phyloP scores from a whole-genome alignment of 352 stramenopile species.

The Globisporangium radiosum region DNA sequence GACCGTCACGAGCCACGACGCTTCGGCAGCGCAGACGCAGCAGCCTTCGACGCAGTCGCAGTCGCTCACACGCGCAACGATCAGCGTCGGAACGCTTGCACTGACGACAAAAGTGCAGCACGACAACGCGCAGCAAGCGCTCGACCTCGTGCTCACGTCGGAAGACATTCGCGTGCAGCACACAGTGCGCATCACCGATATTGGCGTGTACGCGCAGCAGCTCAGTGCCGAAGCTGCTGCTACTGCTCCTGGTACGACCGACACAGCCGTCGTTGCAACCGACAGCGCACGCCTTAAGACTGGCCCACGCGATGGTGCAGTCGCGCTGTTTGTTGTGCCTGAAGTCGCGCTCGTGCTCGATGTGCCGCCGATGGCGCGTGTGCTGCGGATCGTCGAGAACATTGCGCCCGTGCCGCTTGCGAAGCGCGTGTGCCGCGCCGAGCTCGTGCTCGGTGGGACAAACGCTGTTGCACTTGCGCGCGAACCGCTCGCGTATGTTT shows the following conservation, averaged over 20 bases:
- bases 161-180: slow-evolving; percentile 45
- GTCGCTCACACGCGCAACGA: slow-evolving; percentile 28
- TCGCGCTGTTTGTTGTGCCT: slow-evolving; percentile 30
- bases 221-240: slow-evolving; percentile 1
- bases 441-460: slow-evolving; percentile 28
- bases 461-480: slow-evolving; percentile 35
- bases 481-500: slow-evolving; percentile 35
- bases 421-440: slow-evolving; percentile 31
- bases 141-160: slow-evolving; percentile 45
- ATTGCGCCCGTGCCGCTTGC: slow-evolving; percentile 42
- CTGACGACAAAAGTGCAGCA: slow-evolving; percentile 40
- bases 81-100: slow-evolving; percentile 30
- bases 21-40: background rate
- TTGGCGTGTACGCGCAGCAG: slow-evolving; percentile 37
- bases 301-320: slow-evolving; percentile 15
- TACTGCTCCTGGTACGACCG: background rate
- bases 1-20: slow-evolving; percentile 21
- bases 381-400: slow-evolving; percentile 52
- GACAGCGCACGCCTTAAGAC: slow-evolving; percentile 19
- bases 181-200: slow-evolving; percentile 36
- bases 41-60: background rate
- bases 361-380: slow-evolving; percentile 43
- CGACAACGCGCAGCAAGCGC: slow-evolving; percentile 29
- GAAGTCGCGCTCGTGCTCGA: slow-evolving; percentile 39
- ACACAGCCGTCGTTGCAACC: slow-evolving; percentile 4